These are phyloP conservation scores for Kazachstania bromeliacearum DNA, from an alignment of 805 yeast species.

Conservation along the genomic window DNA sequence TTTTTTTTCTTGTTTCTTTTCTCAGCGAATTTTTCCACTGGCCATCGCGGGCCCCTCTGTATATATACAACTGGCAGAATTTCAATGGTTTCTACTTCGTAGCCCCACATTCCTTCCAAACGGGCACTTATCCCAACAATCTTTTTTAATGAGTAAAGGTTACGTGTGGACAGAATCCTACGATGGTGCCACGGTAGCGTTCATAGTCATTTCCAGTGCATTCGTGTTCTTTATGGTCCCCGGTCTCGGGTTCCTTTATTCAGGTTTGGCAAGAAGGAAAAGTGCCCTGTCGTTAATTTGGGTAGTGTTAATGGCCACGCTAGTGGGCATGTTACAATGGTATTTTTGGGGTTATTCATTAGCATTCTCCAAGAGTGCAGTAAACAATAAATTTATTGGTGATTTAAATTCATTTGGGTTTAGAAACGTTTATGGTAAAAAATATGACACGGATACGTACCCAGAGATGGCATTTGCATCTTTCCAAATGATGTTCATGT, in stretches of 20 bases:
- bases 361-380: constrained; percentile 71
- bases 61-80: no score
- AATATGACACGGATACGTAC: constrained; percentile 30
- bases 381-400: constrained; percentile 75
- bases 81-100: no score
- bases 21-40: no score
- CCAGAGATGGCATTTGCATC: constrained; percentile 82
- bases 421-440: constrained; percentile 49
- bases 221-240: constrained; percentile 88
- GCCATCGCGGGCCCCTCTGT: no score
- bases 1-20: no score
- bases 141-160: constrained; percentile 13
- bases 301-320: constrained; percentile 63
- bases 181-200: constrained; percentile 39
- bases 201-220: constrained; percentile 53
- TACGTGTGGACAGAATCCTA: constrained; percentile 30
- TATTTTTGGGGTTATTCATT: constrained; percentile 97
- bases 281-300: constrained; percentile 83
- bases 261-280: constrained; percentile 84
- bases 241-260: constrained; percentile 84
- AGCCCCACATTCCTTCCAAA: no score
- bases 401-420: constrained; percentile 77
- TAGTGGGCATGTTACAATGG: constrained; percentile 82
- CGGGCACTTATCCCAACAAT: no score
- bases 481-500: constrained; percentile 84